Conservation (phyloP, 169 alveolate species). For the Babesia gibsoni region DNA sequence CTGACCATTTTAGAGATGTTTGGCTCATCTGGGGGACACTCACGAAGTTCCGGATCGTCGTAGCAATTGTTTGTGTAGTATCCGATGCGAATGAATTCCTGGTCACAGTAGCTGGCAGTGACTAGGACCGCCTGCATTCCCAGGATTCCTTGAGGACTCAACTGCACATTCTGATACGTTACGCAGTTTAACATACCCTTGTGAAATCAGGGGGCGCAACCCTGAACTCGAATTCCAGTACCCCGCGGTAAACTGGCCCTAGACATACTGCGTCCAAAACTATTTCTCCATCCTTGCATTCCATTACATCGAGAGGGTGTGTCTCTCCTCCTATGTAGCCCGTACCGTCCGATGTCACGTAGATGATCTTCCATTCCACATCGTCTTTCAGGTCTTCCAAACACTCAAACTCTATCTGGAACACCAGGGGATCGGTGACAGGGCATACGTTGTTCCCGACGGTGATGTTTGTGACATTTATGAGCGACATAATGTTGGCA, state of each 20-base stretch:
- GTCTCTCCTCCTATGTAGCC: constrained; percentile 40
- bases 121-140: constrained; percentile 96
- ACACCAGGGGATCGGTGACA: constrained; percentile 87
- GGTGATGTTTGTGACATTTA: constrained; percentile 91
- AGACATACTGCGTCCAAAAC: constrained; percentile 91
- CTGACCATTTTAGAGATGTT: constrained; percentile 87
- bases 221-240: constrained; percentile 89
- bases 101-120: constrained; percentile 90
- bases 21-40: constrained; percentile 92
- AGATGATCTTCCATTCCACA: constrained; percentile 88
- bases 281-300: constrained; percentile 83
- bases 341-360: constrained; percentile 74
- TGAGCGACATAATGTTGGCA: constrained; percentile 86
- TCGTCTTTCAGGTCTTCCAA: constrained; percentile 86
- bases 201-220: constrained; percentile 91
- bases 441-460: constrained; percentile 88
- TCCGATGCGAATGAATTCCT: constrained; percentile 96
- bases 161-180: constrained; percentile 30
- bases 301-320: constrained; percentile 7
- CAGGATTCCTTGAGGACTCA: constrained; percentile 79
- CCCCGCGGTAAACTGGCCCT: constrained; percentile 92
- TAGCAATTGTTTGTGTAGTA: constrained; percentile 94
- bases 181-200: constrained; percentile 65
- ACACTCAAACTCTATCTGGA: constrained; percentile 92
- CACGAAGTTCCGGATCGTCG: constrained; percentile 88